Conservation (phyloP, 495 filamentous ascomycete genomes). For the Thermochaetoides thermophila region DNA sequence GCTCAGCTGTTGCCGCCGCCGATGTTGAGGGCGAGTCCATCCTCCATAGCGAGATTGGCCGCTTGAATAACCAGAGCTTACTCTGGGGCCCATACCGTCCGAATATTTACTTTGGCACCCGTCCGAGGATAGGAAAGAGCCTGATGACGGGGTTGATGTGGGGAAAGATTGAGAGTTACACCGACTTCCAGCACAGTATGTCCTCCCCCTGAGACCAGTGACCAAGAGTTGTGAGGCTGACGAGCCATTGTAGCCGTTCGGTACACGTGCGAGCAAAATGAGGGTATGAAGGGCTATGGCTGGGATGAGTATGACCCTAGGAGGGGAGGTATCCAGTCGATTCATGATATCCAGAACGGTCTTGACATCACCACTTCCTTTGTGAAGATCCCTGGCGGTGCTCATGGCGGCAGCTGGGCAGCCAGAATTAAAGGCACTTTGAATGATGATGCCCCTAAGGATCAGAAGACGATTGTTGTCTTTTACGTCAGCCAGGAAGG, state of each 20-base stretch:
- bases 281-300: constrained; percentile 89
- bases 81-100: constrained; percentile 95
- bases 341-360: constrained; percentile 74
- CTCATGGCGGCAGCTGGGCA: constrained; percentile 83
- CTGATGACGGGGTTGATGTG: constrained; percentile 77
- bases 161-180: constrained; percentile 72
- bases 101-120: constrained; percentile 89
- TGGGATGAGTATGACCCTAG: constrained; percentile 94
- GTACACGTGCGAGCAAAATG: constrained; percentile 90
- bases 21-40: constrained; percentile 25
- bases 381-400: constrained; percentile 80
- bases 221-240: too few relatives aligned
- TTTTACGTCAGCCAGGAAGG: constrained; percentile 77
- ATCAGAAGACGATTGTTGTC: constrained; percentile 60
- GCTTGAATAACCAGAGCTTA: constrained; percentile 65
- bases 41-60: constrained; percentile 35
- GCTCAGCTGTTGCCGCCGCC: constrained; percentile 1
- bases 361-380: constrained; percentile 87
- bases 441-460: constrained; percentile 43
- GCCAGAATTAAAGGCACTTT: constrained; percentile 73
- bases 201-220: too few relatives aligned
- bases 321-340: constrained; percentile 72
- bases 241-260: constrained; percentile 48
- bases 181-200: constrained; percentile 65
- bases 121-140: constrained; percentile 75